Evolutionary conservation across 1,139 yeast genomes (phyloP), one percentile per base, ranked within the genome.

Genomic region (Debaryomyces fabryi): DNA sequence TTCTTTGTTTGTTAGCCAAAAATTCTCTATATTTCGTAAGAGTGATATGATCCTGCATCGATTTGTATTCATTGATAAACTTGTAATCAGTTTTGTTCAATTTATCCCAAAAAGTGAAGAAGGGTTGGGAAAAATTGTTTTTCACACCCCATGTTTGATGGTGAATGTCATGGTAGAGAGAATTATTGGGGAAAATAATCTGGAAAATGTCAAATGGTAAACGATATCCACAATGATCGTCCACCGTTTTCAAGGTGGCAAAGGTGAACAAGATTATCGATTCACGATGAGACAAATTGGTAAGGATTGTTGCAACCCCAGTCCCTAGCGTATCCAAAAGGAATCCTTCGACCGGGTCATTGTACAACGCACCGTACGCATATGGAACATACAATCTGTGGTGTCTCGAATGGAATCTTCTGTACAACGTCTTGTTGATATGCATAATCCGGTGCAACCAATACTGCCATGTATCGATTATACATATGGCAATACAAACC

Each of bases 141-240:
- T 90, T 91, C 69, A 93, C 86, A 30, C 99, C 99, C 80, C 95
- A 93, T 58, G 83, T 83, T 73, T 93, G 99, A 70, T 93, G 99
- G 65, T 93, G 99, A 58, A 93, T 91, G 69, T 93, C 99, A 64
- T 93, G 99, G 67, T 91, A 93, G 35, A 91, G 87, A 10, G 98
- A 89, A 62, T 93, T 92, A 71, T 93, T 93, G 52, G 98, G 98
- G 78, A 93, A 93, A 13, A 92, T 49, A 38, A 83, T 64, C 72
- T 93, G 99, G 75, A 93, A 88, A 30, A 92, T 83, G 66, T 93
- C 99, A 66, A 73, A 88, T 15, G 98, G 99, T 50, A 93, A 73
- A 42, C 91, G 83, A 68, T 92, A 93, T 16, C 99, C 99, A 68
- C 98, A 93, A 68, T 93, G 99, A 67, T 93, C 99, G 67, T 93